Base-by-base conservation (phyloP, 176 grass and related monocot genomes). In the Saccharum spontaneum region DNA sequence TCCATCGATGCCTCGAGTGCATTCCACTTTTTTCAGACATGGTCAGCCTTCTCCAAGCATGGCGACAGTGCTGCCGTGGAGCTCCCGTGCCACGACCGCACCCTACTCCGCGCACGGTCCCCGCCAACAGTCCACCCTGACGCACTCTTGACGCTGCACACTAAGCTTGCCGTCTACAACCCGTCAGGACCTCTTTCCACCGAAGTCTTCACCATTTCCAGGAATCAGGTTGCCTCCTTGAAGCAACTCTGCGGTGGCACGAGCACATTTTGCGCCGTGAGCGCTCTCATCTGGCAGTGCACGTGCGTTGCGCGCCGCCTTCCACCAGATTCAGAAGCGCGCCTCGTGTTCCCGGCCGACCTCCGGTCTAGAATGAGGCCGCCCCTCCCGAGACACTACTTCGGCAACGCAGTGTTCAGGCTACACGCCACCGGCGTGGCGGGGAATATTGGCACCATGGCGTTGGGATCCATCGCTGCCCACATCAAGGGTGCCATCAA, bases 351-450 rank as follows among this genome's bases (percentile, higher is more conserved):
- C 68, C 44, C 43, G 8, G 74, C 71, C 26, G 59, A 93, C 39
- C 33, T 84, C 33, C 76, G 85, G 3, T 10, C 1, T 2, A 45
- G 85, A 5, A 4, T 87, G 1, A 0, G 33, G 8, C 88, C 91
- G 4, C 70, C 76, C 1, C 81, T 93, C 62, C 91, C 81, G 0
- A 24, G 30, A 0, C 7, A 18, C 8, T 93, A 61, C 77, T 64
- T 93, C 17, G 77, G 91, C 23, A 90, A 90, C 24, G 91, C 76
- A 2, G 2, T 82, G 24, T 36, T 93, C 13, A 60, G 39, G 40
- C 20, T 79, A 23, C 39, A 30, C 8, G 84, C 44, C 59, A 34
- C 67, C 3, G 72, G 44, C 8, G 62, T 46, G 18, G 88, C 40
- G 17, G 12, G 34, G 64, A 73, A 90, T 0, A 28, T 90, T 2